These are phyloP conservation scores for Abrus pulchellus DNA, from an alignment of 306 rosid genomes.

Conservation along the genomic window DNA sequence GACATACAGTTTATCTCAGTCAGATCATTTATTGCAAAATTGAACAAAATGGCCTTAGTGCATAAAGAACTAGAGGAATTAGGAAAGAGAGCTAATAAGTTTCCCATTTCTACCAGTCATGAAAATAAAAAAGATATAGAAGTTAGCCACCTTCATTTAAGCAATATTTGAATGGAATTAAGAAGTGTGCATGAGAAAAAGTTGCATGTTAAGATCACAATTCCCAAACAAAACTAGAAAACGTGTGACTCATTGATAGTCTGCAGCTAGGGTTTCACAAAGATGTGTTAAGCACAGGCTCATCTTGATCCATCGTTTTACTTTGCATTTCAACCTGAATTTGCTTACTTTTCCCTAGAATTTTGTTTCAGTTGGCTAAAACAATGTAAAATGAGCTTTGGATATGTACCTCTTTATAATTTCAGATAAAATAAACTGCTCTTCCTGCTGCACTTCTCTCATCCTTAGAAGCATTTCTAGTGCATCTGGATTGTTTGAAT, in stretches of 20 bases:
- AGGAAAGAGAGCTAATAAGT: background rate
- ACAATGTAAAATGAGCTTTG: conserved; percentile 18
- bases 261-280: conserved; percentile 30
- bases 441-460: conserved; percentile 71
- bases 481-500: conserved; percentile 62
- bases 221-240: conserved; percentile 39
- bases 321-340: background rate
- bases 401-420: conserved; percentile 54
- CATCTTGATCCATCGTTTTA: conserved; percentile 8
- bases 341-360: conserved; percentile 20
- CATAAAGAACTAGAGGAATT: background rate
- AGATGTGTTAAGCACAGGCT: conserved; percentile 24
- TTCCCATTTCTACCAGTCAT: conserved; percentile 17
- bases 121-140: background rate
- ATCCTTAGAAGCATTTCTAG: conserved; percentile 65
- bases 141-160: conserved; percentile 28
- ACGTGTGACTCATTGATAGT: conserved; percentile 8
- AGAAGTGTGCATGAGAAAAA: conserved; percentile 9
- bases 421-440: conserved; percentile 57
- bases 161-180: conserved; percentile 25
- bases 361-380: conserved; percentile 8
- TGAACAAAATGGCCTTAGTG: conserved; percentile 3
- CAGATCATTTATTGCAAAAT: background rate
- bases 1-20: background rate
- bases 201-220: background rate